These are phyloP conservation scores for Wakefieldia striispora DNA, from an alignment of 768 basidiomycete species.

Conservation along the genomic window DNA sequence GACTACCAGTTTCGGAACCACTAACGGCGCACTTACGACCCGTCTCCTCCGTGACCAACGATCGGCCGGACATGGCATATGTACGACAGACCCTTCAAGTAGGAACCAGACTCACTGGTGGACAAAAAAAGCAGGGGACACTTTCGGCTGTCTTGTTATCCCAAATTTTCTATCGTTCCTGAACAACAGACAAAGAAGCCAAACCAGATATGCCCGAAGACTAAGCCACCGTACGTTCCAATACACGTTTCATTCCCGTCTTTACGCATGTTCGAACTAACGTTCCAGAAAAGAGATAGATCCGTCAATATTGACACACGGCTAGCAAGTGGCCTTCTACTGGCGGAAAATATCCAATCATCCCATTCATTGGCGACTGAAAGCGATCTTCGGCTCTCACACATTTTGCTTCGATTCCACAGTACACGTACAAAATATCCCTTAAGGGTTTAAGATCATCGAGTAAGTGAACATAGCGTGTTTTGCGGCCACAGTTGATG, in stretches of 20 bases:
- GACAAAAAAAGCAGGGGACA: background rate
- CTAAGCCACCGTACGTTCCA: background rate
- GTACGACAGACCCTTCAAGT: background rate
- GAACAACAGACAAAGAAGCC: background rate
- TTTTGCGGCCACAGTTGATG: background rate
- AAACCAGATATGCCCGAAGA: background rate
- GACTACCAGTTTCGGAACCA: background rate
- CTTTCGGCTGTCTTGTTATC: background rate
- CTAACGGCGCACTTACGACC: background rate
- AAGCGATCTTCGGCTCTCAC: background rate
- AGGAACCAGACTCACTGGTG: slow-evolving; percentile 2
- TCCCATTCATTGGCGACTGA: background rate
- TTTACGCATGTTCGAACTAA: background rate
- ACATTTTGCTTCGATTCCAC: background rate
- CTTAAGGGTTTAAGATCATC: slow-evolving; percentile 1
- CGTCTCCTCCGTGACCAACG: slow-evolving; percentile 7
- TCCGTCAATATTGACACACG: background rate
- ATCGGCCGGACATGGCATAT: slow-evolving; percentile 4
- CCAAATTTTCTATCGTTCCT: background rate
- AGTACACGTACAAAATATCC: slow-evolving; percentile 11
- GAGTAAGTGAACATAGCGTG: background rate
- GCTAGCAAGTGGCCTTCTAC: background rate
- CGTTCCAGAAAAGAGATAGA: background rate
- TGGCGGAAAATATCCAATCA: background rate
- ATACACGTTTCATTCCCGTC: slow-evolving; percentile 10